phyloP scores from a whole-genome alignment of 73 alveolate genomes.

The Paramecium sexaurelia region DNA sequence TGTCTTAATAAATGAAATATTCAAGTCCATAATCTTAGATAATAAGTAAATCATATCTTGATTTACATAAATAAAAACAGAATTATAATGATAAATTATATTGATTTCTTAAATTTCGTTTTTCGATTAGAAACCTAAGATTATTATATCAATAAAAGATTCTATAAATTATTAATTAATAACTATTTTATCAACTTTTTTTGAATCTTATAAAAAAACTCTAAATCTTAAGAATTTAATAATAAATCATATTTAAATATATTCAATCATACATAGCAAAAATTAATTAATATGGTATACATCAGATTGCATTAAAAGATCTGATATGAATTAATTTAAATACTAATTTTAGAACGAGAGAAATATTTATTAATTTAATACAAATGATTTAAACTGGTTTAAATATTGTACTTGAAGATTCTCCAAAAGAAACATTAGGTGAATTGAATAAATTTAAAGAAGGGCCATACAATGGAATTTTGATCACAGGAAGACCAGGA shows the following conservation, averaged over 20 bases:
- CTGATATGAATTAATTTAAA: neutral
- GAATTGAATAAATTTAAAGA: neutral
- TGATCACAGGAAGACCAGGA: slow-evolving; percentile 22
- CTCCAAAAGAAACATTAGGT: neutral
- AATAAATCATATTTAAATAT: too few species aligned
- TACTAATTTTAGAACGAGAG: neutral
- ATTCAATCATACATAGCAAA: too few species aligned
- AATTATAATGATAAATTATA: slow-evolving; percentile 10
- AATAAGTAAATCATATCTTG: slow-evolving; percentile 26
- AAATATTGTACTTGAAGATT: neutral
- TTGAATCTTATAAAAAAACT: too few species aligned
- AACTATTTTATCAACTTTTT: too few species aligned
- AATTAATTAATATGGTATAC: too few species aligned
- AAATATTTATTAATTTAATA: neutral
- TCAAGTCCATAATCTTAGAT: neutral
- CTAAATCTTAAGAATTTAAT: too few species aligned
- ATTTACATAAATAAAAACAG: slow-evolving; percentile 9
- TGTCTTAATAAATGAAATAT: neutral
- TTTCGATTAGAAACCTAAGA: neutral
- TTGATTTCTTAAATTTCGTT: neutral
- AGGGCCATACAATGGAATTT: neutral
- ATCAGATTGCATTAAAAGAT: too few species aligned
- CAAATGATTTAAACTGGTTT: neutral
- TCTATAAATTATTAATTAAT: neutral
- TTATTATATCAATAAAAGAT: neutral